Percentiles rank a stretch among this genome's conserved stretches.
Conservation (phyloP, 352 stramenopile species). For the Plasmopara muralis region DNA sequence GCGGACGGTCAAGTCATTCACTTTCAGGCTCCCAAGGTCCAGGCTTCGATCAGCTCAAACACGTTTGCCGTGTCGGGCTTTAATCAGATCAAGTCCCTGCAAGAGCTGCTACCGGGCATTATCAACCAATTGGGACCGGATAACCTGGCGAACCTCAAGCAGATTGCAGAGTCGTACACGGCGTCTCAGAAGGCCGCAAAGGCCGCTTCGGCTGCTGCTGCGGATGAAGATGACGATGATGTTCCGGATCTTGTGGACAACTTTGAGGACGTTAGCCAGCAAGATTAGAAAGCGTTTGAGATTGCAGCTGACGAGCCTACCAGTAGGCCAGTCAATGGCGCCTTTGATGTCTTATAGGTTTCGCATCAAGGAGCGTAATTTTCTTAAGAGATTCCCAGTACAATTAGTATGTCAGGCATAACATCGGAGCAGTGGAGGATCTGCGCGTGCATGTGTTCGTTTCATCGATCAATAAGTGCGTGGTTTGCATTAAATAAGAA, state of each 20-base stretch:
- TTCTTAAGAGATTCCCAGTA: constrained; percentile 46
- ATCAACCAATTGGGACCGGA: constrained; percentile 98
- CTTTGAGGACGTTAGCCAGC: constrained; percentile 95
- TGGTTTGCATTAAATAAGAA: too few relatives aligned
- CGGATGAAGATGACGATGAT: constrained; percentile 90
- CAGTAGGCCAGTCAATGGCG: constrained; percentile 3
- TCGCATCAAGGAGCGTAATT: constrained; percentile 38
- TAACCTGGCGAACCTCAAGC: constrained; percentile 94
- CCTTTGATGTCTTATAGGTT: constrained; percentile 26
- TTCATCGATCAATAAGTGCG: too few relatives aligned
- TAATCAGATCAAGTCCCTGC: constrained; percentile 94
- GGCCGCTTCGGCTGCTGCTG: constrained; percentile 44
- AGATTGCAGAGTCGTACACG: constrained; percentile 88
- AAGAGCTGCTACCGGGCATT: constrained; percentile 97
- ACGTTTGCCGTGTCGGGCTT: constrained; percentile 96
- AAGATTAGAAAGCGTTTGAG: constrained; percentile 55
- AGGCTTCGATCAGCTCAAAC: constrained; percentile 96
- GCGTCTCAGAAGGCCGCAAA: constrained; percentile 73
- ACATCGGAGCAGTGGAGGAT: constrained; percentile 19
- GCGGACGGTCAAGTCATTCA: constrained; percentile 98
- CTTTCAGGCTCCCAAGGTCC: constrained; percentile 97
- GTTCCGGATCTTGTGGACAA: constrained; percentile 98
- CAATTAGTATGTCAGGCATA: constrained; percentile 61
- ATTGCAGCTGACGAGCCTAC: constrained; percentile 7
- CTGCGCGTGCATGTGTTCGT: constrained; percentile 13